Percentiles rank a stretch among this genome's conserved stretches.
Conservation (phyloP, 2,329 filamentous ascomycete species). For the Laburnicola sp. region DNA sequence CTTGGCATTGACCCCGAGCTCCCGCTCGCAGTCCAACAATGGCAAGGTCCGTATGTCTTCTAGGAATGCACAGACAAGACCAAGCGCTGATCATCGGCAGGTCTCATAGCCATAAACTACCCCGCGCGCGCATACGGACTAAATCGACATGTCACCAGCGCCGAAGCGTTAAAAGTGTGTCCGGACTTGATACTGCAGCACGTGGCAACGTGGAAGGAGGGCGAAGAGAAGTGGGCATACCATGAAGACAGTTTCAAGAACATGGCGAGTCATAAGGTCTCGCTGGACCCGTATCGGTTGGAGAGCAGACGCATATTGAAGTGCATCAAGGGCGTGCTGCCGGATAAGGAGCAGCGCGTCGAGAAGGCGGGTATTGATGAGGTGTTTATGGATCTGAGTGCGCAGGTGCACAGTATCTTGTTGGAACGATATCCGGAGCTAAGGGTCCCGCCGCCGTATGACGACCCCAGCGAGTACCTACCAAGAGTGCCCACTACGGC, state of each 20-base stretch:
- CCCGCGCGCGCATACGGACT: conserved; percentile 81
- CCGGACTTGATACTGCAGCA: conserved; percentile 85
- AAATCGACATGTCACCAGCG: conserved; percentile 73
- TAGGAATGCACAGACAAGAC: too few species aligned
- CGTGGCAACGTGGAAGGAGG: conserved; percentile 92
- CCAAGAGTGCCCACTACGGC: conserved; percentile 73
- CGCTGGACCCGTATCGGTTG: conserved; percentile 85
- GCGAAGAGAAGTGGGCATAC: conserved; percentile 90
- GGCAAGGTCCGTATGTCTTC: too few species aligned
- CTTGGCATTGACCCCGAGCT: conserved; percentile 72
- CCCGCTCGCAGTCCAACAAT: conserved; percentile 92
- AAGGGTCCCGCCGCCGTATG: conserved; percentile 66
- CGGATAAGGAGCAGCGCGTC: conserved; percentile 67
- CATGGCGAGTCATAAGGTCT: conserved; percentile 90
- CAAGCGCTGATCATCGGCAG: too few species aligned
- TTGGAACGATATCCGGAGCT: conserved; percentile 78
- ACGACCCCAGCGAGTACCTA: conserved; percentile 70
- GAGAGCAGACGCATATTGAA: conserved; percentile 82
- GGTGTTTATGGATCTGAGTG: conserved; percentile 89
- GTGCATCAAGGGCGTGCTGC: conserved; percentile 73
- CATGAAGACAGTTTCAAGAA: conserved; percentile 76
- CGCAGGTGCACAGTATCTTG: conserved; percentile 75
- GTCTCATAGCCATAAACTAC: conserved; percentile 95
- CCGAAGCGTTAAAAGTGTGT: conserved; percentile 84
- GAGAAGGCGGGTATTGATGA: conserved; percentile 97